These are phyloP conservation scores for Fusarium oxysporum DNA, from an alignment of 2,329 filamentous ascomycete genomes.

Conservation along the genomic window DNA sequence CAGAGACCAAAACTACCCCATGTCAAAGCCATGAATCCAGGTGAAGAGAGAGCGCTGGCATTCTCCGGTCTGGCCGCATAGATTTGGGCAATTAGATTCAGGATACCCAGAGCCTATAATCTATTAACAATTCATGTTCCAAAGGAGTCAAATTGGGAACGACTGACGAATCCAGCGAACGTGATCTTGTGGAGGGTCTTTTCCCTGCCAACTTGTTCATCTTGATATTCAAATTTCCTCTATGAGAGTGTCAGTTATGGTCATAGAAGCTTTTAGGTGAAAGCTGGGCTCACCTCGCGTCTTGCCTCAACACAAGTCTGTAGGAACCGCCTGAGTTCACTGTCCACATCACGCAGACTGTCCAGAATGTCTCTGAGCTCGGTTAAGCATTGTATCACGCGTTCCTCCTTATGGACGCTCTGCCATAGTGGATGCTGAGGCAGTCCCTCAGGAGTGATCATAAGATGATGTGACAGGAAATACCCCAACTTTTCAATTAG, in stretches of 20 bases:
- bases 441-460: neutral
- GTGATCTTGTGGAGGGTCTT: neutral
- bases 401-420: neutral
- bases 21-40: neutral
- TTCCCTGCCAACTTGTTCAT: neutral
- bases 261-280: neutral
- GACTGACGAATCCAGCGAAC: neutral
- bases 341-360: neutral
- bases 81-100: neutral
- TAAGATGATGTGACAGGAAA: neutral
- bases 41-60: neutral
- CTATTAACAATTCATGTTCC: neutral
- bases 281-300: neutral
- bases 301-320: neutral
- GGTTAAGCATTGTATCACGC: neutral
- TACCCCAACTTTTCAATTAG: neutral
- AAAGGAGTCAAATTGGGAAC: accelerated
- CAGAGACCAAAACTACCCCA: neutral
- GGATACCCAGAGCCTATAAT: neutral
- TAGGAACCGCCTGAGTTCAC: neutral
- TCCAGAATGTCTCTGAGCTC: neutral
- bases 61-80: neutral
- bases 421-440: neutral
- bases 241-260: neutral
- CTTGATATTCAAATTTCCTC: neutral